A percentile compares a stretch with the other conserved stretches of the same genome.
Evolutionary conservation across 2,329 filamentous ascomycete species (phyloP).

Genomic region (Paecilomyces niveus): DNA sequence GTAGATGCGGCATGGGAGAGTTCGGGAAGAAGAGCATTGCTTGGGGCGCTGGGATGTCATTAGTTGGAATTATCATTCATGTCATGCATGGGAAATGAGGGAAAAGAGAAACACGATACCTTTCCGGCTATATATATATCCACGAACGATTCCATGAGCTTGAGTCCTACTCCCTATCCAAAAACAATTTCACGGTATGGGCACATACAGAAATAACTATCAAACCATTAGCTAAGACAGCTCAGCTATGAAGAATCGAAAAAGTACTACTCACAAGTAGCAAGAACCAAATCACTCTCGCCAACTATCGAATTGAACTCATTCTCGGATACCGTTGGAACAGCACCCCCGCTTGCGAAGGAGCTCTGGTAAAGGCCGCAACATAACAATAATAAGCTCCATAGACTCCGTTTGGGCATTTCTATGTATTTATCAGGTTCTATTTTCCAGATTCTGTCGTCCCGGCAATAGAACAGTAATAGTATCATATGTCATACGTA

Average conservation of each 20-base stretch:
- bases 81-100: too few relatives aligned
- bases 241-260: background rate
- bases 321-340: background rate
- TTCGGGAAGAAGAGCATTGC: background rate
- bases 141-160: background rate
- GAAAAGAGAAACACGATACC: background rate
- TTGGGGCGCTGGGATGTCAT: background rate
- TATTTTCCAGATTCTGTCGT: too few relatives aligned
- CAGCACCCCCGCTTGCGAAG: background rate
- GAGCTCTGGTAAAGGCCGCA: background rate
- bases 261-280: background rate
- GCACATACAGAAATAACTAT: background rate
- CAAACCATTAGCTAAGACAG: background rate
- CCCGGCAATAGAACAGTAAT: too few relatives aligned
- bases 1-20: background rate
- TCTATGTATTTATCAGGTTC: too few relatives aligned
- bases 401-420: background rate
- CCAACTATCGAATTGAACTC: background rate
- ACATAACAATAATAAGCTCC: background rate
- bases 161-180: background rate
- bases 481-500: too few relatives aligned
- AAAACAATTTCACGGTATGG: background rate
- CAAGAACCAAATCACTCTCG: background rate
- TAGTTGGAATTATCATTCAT: background rate
- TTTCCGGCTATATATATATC: background rate